A percentile compares a stretch with the other conserved stretches of the same genome.
phyloP scores from a whole-genome alignment of 306 rosid species.

The Vigna nakashimae region DNA sequence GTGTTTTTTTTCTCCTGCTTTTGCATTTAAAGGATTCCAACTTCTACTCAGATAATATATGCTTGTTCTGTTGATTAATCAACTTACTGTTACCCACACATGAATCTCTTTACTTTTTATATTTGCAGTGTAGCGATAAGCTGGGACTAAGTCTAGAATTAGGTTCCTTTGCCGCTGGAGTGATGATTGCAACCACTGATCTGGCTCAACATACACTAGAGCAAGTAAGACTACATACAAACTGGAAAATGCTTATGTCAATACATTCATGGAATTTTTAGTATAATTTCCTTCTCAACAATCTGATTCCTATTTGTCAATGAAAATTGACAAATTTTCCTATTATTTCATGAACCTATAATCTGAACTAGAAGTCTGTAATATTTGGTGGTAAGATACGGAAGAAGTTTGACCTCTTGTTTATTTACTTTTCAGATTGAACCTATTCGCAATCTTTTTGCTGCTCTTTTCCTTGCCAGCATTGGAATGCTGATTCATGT shows the following conservation, averaged over 20 bases:
- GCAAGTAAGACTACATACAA: conserved; percentile 63
- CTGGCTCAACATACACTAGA: conserved; percentile 95
- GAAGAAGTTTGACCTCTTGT: conserved; percentile 35
- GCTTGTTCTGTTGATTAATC: conserved; percentile 40
- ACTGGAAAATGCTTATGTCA: conserved; percentile 31
- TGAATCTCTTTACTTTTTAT: conserved; percentile 39
- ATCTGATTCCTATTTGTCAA: conserved; percentile 25
- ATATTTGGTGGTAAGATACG: conserved; percentile 28
- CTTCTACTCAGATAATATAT: conserved; percentile 22
- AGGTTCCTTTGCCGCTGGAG: conserved; percentile 99
- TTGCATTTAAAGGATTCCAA: not conserved
- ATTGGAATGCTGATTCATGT: conserved; percentile 98
- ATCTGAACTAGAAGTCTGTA: conserved; percentile 34
- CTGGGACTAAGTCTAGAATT: conserved; percentile 95
- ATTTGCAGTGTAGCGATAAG: conserved; percentile 95
- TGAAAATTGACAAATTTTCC: conserved; percentile 26
- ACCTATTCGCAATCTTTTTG: conserved; percentile 92
- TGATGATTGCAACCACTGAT: conserved; percentile 98
- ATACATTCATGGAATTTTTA: conserved; percentile 18
- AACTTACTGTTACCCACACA: conserved; percentile 25
- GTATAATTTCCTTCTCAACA: conserved; percentile 20
- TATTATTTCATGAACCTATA: conserved; percentile 29
- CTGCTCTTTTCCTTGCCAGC: conserved; percentile 97
- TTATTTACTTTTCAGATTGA: conserved; percentile 71
- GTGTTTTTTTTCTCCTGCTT: conserved; percentile 2